Conservation (phyloP, 495 filamentous ascomycete species). For the Podospora conica region DNA sequence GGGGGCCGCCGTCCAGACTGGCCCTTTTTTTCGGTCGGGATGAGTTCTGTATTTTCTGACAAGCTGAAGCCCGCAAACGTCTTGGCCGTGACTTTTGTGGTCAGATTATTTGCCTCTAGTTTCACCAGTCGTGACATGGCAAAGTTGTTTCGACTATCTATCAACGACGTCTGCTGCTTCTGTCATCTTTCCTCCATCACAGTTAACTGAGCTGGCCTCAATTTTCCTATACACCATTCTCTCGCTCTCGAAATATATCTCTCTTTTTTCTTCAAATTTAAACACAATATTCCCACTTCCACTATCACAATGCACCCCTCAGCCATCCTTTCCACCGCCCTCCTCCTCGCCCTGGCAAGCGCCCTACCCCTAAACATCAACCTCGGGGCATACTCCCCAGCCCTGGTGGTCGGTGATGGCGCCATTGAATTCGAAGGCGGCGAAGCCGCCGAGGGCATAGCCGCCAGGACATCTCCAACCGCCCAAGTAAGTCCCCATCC, state of each 20-base stretch:
- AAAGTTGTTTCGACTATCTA: neutral
- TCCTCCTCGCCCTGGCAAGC: constrained; percentile 11
- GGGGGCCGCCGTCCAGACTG: neutral
- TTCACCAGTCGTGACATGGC: neutral
- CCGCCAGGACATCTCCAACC: neutral
- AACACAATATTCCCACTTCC: neutral
- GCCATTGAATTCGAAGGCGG: constrained; percentile 46
- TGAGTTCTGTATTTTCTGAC: neutral
- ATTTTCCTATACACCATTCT: neutral
- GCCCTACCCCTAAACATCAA: constrained; percentile 50
- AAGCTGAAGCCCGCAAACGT: neutral
- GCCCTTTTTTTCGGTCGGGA: neutral
- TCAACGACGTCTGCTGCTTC: neutral
- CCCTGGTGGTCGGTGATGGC: constrained; percentile 54
- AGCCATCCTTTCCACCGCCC: constrained; percentile 11
- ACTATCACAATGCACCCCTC: constrained; percentile 18
- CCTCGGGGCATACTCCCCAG: constrained; percentile 53
- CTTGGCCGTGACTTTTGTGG: neutral
- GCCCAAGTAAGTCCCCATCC: neutral
- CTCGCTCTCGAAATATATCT: neutral
- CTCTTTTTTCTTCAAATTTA: neutral
- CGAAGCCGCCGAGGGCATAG: constrained; percentile 21
- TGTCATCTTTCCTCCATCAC: neutral
- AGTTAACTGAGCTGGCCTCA: too few relatives aligned
- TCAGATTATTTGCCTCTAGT: neutral